Percentiles rank a stretch among this genome's conserved stretches.
Conservation (phyloP, 805 yeast genomes). For the Saccharomycopsis selenospora region DNA sequence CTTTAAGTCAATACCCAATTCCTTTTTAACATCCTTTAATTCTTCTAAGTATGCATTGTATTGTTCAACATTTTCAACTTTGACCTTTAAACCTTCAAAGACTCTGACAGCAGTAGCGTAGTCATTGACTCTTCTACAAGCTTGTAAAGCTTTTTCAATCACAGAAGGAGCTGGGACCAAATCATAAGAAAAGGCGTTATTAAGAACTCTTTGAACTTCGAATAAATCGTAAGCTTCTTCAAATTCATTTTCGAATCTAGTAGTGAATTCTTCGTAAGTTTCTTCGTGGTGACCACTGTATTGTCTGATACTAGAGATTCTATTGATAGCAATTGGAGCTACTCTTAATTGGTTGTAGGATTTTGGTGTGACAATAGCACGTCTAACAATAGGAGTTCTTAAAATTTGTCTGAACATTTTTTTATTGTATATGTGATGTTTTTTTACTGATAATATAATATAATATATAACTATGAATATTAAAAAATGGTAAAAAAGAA, state of each 20-base stretch:
- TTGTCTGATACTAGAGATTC: constrained; percentile 40
- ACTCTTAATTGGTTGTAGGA: not conserved
- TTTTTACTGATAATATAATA: not conserved
- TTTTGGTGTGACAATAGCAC: constrained; percentile 14
- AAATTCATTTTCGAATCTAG: constrained; percentile 89
- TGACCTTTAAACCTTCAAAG: constrained; percentile 92
- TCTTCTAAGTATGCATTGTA: constrained; percentile 95
- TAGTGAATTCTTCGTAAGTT: constrained; percentile 90
- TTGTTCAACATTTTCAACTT: constrained; percentile 91
- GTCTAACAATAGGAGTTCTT: constrained; percentile 23
- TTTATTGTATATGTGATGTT: not conserved
- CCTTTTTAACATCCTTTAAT: constrained; percentile 83
- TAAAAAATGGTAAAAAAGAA: too few relatives aligned
- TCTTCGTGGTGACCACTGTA: constrained; percentile 86
- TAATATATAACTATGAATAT: too few relatives aligned
- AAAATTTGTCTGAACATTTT: constrained; percentile 10
- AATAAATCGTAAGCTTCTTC: constrained; percentile 86
- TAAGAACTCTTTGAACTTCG: constrained; percentile 86
- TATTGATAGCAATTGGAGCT: not conserved
- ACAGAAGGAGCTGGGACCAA: constrained; percentile 97
- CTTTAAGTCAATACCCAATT: constrained; percentile 87
- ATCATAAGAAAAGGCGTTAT: constrained; percentile 97
- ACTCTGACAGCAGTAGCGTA: constrained; percentile 98
- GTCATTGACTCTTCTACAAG: constrained; percentile 98
- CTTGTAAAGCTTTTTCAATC: constrained; percentile 90